Conservation (phyloP, 345 rosid species). For the Acer campestre region DNA sequence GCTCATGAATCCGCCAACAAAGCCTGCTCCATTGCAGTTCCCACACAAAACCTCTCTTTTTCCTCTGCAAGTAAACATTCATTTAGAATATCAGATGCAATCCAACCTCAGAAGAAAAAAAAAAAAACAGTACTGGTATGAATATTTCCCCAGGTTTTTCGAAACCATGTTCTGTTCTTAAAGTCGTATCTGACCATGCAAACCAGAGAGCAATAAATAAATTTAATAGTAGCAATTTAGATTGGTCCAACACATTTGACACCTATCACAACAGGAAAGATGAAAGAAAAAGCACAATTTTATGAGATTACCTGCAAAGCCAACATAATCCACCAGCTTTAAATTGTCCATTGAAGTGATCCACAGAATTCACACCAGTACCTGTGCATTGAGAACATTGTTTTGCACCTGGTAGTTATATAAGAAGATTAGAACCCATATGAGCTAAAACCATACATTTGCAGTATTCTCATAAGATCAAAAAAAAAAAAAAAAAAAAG, state of each 20-base stretch:
- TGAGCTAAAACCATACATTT: background rate
- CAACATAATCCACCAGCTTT: slow-evolving; percentile 92
- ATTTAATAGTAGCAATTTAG: background rate
- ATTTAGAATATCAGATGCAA: background rate
- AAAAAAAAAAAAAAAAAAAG: background rate
- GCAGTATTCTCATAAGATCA: background rate
- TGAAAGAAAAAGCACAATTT: background rate
- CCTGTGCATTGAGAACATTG: slow-evolving; percentile 80
- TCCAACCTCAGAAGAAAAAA: background rate
- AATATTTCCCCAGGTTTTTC: slow-evolving; percentile 6
- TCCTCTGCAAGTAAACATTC: slow-evolving; percentile 58
- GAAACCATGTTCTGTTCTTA: background rate
- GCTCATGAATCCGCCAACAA: slow-evolving; percentile 93
- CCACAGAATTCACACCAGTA: slow-evolving; percentile 76
- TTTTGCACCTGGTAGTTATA: slow-evolving; percentile 47
- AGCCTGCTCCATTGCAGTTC: slow-evolving; percentile 92
- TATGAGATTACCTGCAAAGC: slow-evolving; percentile 77
- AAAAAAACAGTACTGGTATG: background rate
- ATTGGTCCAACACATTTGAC: background rate
- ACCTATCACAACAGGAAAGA: background rate
- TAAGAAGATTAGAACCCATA: slow-evolving; percentile 13
- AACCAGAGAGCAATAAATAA: background rate
- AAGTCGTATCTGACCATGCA: background rate
- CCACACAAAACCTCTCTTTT: slow-evolving; percentile 85
- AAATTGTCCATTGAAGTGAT: slow-evolving; percentile 94